Base-by-base conservation (phyloP, 2,329 filamentous ascomycete genomes). In the Xylariaceae sp. region DNA sequence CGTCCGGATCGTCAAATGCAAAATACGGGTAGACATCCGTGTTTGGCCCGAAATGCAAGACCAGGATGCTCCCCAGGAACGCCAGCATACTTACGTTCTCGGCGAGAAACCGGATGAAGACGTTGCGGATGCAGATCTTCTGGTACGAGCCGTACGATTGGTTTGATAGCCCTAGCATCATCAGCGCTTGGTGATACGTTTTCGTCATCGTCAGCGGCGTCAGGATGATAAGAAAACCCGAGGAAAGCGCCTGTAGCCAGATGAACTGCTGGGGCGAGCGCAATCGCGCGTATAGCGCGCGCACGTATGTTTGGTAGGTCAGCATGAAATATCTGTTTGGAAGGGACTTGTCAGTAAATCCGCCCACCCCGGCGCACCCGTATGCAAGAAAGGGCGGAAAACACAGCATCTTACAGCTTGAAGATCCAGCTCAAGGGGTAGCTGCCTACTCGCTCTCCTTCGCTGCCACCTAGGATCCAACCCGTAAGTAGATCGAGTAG, bases 371-470 rank as follows among this genome's bases (percentile, higher is more conserved):
- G 26, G 13, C 37, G 34, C 44, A n/a, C 2, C 26, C 16, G 21
- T 19, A 19, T 43, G 16, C 21, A 29, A 9, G 2, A 26, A 29
- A 6, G 8, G 6, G 9, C 9, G 2, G 3, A 9, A 30, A 29
- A 37, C 10, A 8, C 22, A 30, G 16, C 32, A 29, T 46, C 80
- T 70, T 66, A 85, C 79, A 87, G 75, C 67, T 87, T 87, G 63
- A 87, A 87, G 40, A 86, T 80, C 80, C 83, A 87, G 60, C 82
- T 84, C 53, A 87, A 68, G n/a, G 84, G 84, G 63, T 87, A 87
- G 65, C 81, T 86, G 37, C 84, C 83, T 1, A 87, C 84, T 30
- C 84, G 74, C 65, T 87, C 81, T 45, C 84, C 84, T 61, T 86
- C 81, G 49, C 78, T 80, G 37, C 80, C 83, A 42, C 84, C 84